A percentile compares a stretch with the other conserved stretches of the same genome.
Conservation (phyloP, 2,329 filamentous ascomycete species). For the Nectriaceae sp. region DNA sequence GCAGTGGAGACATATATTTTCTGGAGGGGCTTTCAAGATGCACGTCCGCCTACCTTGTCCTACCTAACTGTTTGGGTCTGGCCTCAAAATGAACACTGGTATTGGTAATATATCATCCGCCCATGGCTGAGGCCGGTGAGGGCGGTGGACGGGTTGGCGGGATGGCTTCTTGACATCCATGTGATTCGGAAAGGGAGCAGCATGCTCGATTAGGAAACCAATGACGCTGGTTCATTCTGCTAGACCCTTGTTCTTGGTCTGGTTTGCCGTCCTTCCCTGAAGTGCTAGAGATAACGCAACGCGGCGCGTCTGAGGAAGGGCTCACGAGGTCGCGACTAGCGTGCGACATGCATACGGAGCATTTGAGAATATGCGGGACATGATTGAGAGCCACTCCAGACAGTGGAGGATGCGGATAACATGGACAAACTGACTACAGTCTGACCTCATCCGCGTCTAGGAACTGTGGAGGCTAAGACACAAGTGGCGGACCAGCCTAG, state of each 20-base stretch:
- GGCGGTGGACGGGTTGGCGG: conserved; percentile 13
- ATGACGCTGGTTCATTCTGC: conserved; percentile 20
- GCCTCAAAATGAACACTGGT: conserved; percentile 3
- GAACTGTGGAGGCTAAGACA: not conserved
- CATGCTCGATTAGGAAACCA: conserved; percentile 27
- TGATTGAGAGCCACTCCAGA: not conserved
- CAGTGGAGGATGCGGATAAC: conserved; percentile 6
- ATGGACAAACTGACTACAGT: conserved; percentile 14
- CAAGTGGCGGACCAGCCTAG: not conserved
- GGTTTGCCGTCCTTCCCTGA: not conserved
- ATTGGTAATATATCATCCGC: conserved; percentile 25
- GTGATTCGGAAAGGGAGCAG: conserved; percentile 12
- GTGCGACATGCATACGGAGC: conserved; percentile 15
- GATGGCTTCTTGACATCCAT: not conserved
- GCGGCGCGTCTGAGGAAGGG: conserved; percentile 19
- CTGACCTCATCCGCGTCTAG: conserved; percentile 14
- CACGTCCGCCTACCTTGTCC: not conserved
- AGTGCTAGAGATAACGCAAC: conserved; percentile 17
- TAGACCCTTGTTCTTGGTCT: not conserved
- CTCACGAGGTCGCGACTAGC: conserved; percentile 30
- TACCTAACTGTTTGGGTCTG: not conserved
- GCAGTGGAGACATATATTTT: conserved; percentile 4
- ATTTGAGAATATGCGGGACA: conserved; percentile 9
- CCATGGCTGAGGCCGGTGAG: conserved; percentile 30
- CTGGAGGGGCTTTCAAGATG: conserved; percentile 10